Evolutionary conservation across 108 stramenopile species (phyloP).

Genomic region (Nitzschia sp.): DNA sequence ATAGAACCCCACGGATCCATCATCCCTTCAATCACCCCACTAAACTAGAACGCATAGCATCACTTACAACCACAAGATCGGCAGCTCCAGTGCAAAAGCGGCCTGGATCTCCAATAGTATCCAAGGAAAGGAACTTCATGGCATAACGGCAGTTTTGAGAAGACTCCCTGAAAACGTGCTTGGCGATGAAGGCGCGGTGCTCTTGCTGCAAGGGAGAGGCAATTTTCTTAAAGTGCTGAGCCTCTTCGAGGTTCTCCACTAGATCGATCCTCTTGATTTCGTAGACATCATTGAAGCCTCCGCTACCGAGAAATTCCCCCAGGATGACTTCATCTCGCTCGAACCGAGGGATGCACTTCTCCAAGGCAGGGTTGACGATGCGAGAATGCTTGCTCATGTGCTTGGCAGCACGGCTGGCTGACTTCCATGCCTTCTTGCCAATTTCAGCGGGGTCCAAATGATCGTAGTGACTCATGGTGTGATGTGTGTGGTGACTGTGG

Average conservation of each 20-base stretch:
- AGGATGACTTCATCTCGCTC: slow-evolving; percentile 55
- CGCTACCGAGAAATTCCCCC: slow-evolving; percentile 65
- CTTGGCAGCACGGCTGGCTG: slow-evolving; percentile 56
- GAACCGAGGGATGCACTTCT: slow-evolving; percentile 66
- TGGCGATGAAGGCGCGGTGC: slow-evolving; percentile 42
- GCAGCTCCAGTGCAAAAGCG: slow-evolving; percentile 68
- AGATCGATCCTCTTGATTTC: slow-evolving; percentile 54
- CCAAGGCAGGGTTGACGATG: slow-evolving; percentile 58
- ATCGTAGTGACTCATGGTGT: slow-evolving; percentile 36
- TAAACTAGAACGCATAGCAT: background rate
- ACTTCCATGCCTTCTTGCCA: slow-evolving; percentile 56
- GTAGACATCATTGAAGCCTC: slow-evolving; percentile 81
- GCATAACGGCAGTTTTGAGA: slow-evolving; percentile 52
- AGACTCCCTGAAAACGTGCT: slow-evolving; percentile 50
- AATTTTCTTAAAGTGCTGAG: slow-evolving; percentile 53
- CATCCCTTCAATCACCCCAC: no score
- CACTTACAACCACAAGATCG: slow-evolving; percentile 71
- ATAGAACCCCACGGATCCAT: no score
- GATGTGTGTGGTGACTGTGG: background rate
- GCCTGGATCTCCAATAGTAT: slow-evolving; percentile 48
- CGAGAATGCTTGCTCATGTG: slow-evolving; percentile 58
- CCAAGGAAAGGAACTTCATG: slow-evolving; percentile 68
- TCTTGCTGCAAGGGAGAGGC: slow-evolving; percentile 50
- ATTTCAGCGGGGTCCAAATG: slow-evolving; percentile 37
- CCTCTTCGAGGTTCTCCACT: slow-evolving; percentile 29